Percentiles rank a stretch among this genome's conserved stretches.
These are phyloP conservation scores for Solidago caesia DNA, from an alignment of 129 eudicot genomes.

Conservation along the genomic window DNA sequence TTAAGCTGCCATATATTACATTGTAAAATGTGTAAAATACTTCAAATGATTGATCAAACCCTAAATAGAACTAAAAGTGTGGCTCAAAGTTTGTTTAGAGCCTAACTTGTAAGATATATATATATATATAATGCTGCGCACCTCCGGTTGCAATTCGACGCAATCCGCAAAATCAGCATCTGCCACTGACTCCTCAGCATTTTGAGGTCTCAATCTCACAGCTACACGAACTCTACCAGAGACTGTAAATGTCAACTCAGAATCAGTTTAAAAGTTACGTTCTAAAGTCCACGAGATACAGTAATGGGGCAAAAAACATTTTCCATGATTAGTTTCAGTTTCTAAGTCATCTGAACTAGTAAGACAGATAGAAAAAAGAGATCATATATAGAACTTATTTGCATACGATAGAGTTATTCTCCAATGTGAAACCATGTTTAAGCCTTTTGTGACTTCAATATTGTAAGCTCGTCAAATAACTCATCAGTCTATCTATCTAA, in stretches of 20 bases:
- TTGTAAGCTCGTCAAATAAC: neutral
- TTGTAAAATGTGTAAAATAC: constrained; percentile 8
- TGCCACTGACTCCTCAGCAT: constrained; percentile 72
- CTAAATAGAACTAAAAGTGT: neutral
- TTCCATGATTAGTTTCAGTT: constrained; percentile 2
- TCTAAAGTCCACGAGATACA: neutral
- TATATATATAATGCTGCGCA: constrained; percentile 12
- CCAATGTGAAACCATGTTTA: neutral
- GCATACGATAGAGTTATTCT: neutral
- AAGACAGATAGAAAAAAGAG: neutral
- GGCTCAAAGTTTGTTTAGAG: neutral
- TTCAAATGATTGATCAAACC: constrained; percentile 3
- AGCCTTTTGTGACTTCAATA: neutral
- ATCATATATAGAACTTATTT: neutral
- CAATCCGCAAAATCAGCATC: constrained; percentile 98
- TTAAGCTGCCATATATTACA: constrained; percentile 51
- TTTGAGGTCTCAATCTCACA: constrained; percentile 87
- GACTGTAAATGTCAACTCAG: constrained; percentile 33
- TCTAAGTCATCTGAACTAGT: neutral
- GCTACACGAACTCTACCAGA: constrained; percentile 91
- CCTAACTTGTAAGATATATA: neutral
- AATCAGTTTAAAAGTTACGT: constrained; percentile 13
- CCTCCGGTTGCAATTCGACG: constrained; percentile 94
- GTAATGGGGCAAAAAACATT: neutral
- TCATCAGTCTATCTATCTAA: neutral